These are phyloP conservation scores for Kluyveromyces siamensis DNA, from an alignment of 805 yeast genomes.

Conservation along the genomic window DNA sequence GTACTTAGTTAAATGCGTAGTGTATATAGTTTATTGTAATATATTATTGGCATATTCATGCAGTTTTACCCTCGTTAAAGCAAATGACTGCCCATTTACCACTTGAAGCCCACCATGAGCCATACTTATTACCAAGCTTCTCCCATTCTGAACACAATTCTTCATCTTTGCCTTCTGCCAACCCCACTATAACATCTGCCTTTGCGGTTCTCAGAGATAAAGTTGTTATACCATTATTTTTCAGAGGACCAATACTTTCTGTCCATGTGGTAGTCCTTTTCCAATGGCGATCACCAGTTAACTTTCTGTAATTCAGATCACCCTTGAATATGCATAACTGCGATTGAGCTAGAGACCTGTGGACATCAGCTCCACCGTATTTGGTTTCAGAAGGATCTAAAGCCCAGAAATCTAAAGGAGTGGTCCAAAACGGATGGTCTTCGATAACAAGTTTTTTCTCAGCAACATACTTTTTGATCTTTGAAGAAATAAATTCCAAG, in stretches of 20 bases:
- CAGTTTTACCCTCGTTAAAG: conserved; percentile 24
- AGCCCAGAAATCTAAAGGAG: conserved; percentile 66
- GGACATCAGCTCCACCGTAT: conserved; percentile 47
- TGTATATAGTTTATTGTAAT: not conserved
- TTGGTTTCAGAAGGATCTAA: conserved; percentile 42
- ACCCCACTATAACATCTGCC: conserved; percentile 91
- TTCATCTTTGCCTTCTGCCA: conserved; percentile 64
- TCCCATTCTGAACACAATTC: conserved; percentile 55
- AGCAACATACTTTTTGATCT: conserved; percentile 35
- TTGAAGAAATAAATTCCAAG: conserved; percentile 39
- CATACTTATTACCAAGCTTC: conserved; percentile 48
- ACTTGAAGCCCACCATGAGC: conserved; percentile 73
- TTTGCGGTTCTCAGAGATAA: conserved; percentile 86
- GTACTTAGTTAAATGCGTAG: not conserved
- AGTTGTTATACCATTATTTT: conserved; percentile 50
- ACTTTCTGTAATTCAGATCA: conserved; percentile 89
- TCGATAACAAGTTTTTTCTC: conserved; percentile 42
- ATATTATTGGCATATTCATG: not conserved
- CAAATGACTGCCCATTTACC: conserved; percentile 94
- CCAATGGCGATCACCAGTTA: conserved; percentile 91
- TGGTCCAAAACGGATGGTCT: conserved; percentile 81
- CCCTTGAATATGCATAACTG: conserved; percentile 82
- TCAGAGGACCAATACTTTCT: conserved; percentile 61
- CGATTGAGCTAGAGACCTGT: conserved; percentile 52
- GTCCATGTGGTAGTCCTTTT: conserved; percentile 66